A percentile compares a stretch with the other conserved stretches of the same genome.
phyloP scores from a whole-genome alignment of 768 basidiomycete genomes.

The Crepidotus variabilis region DNA sequence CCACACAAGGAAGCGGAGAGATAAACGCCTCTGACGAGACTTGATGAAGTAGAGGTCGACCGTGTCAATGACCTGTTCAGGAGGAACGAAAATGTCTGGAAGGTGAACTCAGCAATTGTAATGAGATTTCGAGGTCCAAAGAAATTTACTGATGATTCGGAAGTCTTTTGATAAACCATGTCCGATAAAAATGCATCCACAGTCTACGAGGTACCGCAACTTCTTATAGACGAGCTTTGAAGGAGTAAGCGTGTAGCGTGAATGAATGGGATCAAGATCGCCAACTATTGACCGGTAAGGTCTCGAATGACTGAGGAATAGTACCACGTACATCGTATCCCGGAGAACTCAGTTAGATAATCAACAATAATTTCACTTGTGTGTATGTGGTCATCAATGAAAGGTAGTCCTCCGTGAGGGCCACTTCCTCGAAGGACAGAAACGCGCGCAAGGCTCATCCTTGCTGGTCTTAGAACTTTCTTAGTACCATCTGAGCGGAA shows the following conservation, averaged over 20 bases:
- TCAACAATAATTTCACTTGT: constrained; percentile 95
- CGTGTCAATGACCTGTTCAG: constrained; percentile 93
- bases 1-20: constrained; percentile 92
- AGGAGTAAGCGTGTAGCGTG: constrained; percentile 87
- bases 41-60: constrained; percentile 93
- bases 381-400: constrained; percentile 98
- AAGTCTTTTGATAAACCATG: constrained; percentile 98
- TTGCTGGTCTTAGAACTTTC: constrained; percentile 86
- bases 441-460: constrained; percentile 90
- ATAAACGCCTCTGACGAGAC: constrained; percentile 80
- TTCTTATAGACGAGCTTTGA: constrained; percentile 99
- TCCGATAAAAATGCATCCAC: constrained; percentile 94
- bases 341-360: constrained; percentile 96
- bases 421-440: constrained; percentile 90
- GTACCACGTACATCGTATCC: constrained; percentile 74
- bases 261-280: constrained; percentile 83
- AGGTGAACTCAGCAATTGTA: background rate
- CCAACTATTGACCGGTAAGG: constrained; percentile 53
- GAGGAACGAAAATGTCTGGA: constrained; percentile 92
- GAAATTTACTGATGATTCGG: constrained; percentile 87
- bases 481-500: constrained; percentile 93
- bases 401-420: constrained; percentile 75
- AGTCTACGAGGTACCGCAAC: constrained; percentile 85
- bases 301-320: background rate
- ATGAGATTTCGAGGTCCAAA: background rate